A percentile compares a stretch with the other conserved stretches of the same genome.
Conservation (phyloP, 2,329 filamentous ascomycete genomes). For the Aspergillus sergii region DNA sequence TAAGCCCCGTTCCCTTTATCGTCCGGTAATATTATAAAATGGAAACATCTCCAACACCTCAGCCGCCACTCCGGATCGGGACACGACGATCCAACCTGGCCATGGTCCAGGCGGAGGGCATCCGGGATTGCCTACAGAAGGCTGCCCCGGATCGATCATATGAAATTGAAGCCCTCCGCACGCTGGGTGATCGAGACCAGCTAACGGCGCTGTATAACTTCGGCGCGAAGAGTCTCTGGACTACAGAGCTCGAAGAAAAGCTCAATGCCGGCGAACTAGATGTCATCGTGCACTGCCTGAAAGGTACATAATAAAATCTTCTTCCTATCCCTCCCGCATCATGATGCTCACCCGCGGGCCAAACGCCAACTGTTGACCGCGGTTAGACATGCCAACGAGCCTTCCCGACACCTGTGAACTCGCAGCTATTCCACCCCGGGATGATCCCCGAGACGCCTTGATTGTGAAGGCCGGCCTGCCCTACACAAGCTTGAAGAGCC, state of each 20-base stretch:
- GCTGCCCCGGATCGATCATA: conserved; percentile 68
- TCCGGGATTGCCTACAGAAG: conserved; percentile 64
- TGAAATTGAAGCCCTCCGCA: conserved; percentile 71
- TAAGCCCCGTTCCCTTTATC: too few relatives aligned
- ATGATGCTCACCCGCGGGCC: too few relatives aligned
- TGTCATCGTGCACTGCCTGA: conserved; percentile 81
- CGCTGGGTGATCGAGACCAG: conserved; percentile 81
- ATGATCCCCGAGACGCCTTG: conserved; percentile 69
- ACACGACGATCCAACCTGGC: conserved; percentile 80
- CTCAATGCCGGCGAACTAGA: conserved; percentile 69
- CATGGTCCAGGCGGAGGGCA: conserved; percentile 73
- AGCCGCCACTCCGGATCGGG: conserved; percentile 57
- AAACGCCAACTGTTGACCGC: background rate
- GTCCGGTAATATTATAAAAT: too few relatives aligned
- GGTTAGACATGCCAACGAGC: conserved; percentile 70
- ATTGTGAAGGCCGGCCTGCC: conserved; percentile 52
- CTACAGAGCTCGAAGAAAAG: conserved; percentile 78
- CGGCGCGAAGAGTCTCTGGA: conserved; percentile 60
- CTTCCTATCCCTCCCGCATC: too few relatives aligned
- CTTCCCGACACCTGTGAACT: conserved; percentile 73
- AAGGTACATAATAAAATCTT: conserved; percentile 42
- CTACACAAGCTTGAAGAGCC: conserved; percentile 65
- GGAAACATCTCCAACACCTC: background rate
- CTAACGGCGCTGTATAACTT: conserved; percentile 80
- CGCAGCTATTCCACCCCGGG: conserved; percentile 72